Evolutionary conservation across 306 rosid species (phyloP).

Genomic region (Mimosa pudica): DNA sequence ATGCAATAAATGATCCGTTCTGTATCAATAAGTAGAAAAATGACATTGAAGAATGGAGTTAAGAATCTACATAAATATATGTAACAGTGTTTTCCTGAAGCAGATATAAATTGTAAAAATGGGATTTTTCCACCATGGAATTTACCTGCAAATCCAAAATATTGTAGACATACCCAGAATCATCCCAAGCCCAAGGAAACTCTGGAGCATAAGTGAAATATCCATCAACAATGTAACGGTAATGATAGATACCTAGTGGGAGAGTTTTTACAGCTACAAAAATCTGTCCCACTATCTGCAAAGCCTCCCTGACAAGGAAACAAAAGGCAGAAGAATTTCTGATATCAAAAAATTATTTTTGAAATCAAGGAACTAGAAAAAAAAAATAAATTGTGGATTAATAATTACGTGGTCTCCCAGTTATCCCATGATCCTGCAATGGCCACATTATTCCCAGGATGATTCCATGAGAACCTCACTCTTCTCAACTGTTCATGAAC

Average conservation of each 20-base stretch:
- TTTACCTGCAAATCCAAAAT: conserved; percentile 82
- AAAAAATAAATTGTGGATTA: neutral
- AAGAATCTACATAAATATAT: neutral
- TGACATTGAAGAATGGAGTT: neutral
- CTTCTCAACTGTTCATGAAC: conserved; percentile 43
- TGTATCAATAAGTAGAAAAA: neutral
- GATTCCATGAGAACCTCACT: conserved; percentile 72
- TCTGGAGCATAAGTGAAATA: conserved; percentile 70
- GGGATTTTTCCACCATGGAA: neutral
- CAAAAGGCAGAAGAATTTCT: conserved; percentile 24
- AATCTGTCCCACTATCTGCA: conserved; percentile 48
- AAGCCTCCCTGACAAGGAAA: conserved; percentile 58
- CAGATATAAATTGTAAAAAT: neutral
- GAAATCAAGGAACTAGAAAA: neutral
- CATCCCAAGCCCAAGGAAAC: conserved; percentile 55
- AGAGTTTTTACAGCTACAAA: conserved; percentile 57
- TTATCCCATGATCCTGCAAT: conserved; percentile 88
- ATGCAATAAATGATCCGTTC: neutral
- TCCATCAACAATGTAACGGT: conserved; percentile 81
- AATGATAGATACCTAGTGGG: conserved; percentile 66
- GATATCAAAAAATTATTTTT: conserved; percentile 20
- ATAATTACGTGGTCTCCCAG: conserved; percentile 69
- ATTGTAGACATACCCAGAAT: conserved; percentile 62
- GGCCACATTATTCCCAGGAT: conserved; percentile 61
- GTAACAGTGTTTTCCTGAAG: neutral